Percentiles rank a stretch among this genome's conserved stretches.
phyloP scores from a whole-genome alignment of 495 filamentous ascomycete genomes.

The Astrothelium macrocarpum region DNA sequence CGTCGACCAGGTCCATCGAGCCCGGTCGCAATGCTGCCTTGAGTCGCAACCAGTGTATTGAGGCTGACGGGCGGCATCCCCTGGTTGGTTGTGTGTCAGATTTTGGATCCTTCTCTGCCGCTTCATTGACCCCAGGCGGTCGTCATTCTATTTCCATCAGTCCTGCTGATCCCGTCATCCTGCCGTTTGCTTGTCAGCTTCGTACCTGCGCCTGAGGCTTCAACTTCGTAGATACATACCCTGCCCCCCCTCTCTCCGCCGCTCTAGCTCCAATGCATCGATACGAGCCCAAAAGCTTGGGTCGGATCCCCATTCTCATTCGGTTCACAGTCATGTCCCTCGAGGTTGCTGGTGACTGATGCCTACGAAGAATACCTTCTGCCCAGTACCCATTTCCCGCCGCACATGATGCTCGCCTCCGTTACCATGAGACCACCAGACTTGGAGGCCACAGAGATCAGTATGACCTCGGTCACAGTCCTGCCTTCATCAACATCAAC shows the following conservation, averaged over 20 bases:
- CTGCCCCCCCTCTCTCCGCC: neutral
- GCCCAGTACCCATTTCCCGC: neutral
- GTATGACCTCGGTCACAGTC: constrained; percentile 30
- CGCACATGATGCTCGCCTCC: constrained; percentile 18
- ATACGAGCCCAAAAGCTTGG: neutral
- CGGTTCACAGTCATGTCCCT: neutral
- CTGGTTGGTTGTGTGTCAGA: constrained; percentile 4
- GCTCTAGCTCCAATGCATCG: neutral
- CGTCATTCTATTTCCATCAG: constrained; percentile 2
- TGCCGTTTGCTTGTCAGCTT: constrained; percentile 3
- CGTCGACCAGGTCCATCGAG: neutral
- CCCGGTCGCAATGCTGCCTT: neutral
- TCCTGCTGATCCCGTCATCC: constrained; percentile 5
- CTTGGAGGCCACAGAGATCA: constrained; percentile 18
- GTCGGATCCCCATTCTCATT: neutral
- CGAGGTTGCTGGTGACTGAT: neutral
- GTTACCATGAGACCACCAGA: constrained; percentile 22
- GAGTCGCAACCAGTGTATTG: neutral
- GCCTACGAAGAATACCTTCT: constrained; percentile 2
- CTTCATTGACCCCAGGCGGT: neutral
- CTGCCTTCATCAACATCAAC: constrained; percentile 28
- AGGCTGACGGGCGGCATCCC: neutral
- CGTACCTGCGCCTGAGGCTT: constrained; percentile 4
- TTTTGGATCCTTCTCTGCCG: constrained; percentile 14
- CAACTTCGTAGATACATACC: neutral